Conservation (phyloP, 257 asterid species). For the Ilex asprella region DNA sequence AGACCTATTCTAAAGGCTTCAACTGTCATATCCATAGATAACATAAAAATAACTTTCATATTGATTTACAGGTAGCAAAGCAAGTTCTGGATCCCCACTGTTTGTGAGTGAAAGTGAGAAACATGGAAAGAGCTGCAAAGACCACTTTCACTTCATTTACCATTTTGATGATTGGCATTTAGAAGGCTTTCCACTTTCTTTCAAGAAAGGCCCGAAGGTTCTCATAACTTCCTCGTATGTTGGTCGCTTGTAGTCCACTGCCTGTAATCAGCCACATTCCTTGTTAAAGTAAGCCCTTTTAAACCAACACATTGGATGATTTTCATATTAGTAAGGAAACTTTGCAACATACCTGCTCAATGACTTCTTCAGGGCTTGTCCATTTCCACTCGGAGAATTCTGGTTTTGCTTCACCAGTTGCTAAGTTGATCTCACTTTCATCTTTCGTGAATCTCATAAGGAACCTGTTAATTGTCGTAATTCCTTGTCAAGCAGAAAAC, state of each 20-base stretch:
- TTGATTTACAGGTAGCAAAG: too few relatives aligned
- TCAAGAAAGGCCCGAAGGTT: slow-evolving; percentile 50
- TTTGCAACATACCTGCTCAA: slow-evolving; percentile 59
- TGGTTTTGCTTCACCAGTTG: slow-evolving; percentile 67
- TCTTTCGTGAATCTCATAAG: slow-evolving; percentile 72
- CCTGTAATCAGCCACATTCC: slow-evolving; percentile 26
- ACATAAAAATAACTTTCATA: too few relatives aligned
- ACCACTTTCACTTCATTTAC: slow-evolving; percentile 31
- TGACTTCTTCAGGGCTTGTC: slow-evolving; percentile 82
- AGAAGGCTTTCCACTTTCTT: slow-evolving; percentile 47
- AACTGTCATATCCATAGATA: too few relatives aligned
- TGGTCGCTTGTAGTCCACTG: slow-evolving; percentile 97
- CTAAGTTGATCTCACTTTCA: slow-evolving; percentile 75
- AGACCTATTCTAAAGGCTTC: too few relatives aligned
- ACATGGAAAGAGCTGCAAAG: too few relatives aligned
- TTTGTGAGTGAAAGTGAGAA: too few relatives aligned
- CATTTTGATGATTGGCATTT: slow-evolving; percentile 80
- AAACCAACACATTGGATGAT: too few relatives aligned
- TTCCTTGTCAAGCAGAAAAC: too few relatives aligned
- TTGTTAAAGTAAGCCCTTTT: too few relatives aligned
- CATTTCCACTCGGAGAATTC: slow-evolving; percentile 99
- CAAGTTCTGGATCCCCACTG: too few relatives aligned
- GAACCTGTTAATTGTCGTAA: slow-evolving; percentile 41
- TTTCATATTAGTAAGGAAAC: neutral
- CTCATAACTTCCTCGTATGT: slow-evolving; percentile 82